Base-by-base conservation (phyloP, 2,329 filamentous ascomycete genomes). In the Colletotrichum ledebouriae region DNA sequence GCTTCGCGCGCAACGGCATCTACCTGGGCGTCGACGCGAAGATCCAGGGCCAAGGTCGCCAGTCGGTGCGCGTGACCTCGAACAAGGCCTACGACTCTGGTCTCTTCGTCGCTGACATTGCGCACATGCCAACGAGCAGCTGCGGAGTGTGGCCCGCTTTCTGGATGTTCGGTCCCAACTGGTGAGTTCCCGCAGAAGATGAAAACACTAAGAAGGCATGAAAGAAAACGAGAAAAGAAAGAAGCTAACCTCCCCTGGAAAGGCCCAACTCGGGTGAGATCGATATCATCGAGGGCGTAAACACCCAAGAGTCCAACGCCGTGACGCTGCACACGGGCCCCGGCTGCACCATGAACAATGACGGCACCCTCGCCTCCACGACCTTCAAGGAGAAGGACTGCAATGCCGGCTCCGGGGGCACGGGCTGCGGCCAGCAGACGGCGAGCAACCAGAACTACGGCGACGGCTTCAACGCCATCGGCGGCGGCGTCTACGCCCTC, bases 111-210 rank as follows among this genome's bases (percentile, higher is more conserved):
- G 83, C 91, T 62, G 92, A 95, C 75, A 86, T 94, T 66, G 84
- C 82, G 10, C 92, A 94, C 77, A 94, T 94, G 89, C 92, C 92
- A n/a, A 85, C 85, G 20, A 87, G 87, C 47, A 81, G 84, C 69
- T 94, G 92, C 74, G 92, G 92, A 39, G 86, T 88, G 13, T 95
- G 92, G 92, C 92, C 92, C 1, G 92, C 92, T 13, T 91, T 91
- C 77, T 92, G 87, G 87, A 84, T 82, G 59, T 84, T 93, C 39
- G 92, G 91, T 15, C 82, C 84, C n/a, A 79, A 86, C 74, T 94
- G 92, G 92, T 64, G 22, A 65, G 69, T 49, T 17, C 0, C 3
- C 17, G n/a, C 46, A 17, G 11, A 7, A 60, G 6, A 7, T 9
- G 29, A n/a, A 46, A n/a, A 44, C 2, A 44, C 11, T 1, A 2